These are phyloP conservation scores for Metschnikowia dekortorum DNA, from an alignment of 805 yeast genomes.

Conservation along the genomic window DNA sequence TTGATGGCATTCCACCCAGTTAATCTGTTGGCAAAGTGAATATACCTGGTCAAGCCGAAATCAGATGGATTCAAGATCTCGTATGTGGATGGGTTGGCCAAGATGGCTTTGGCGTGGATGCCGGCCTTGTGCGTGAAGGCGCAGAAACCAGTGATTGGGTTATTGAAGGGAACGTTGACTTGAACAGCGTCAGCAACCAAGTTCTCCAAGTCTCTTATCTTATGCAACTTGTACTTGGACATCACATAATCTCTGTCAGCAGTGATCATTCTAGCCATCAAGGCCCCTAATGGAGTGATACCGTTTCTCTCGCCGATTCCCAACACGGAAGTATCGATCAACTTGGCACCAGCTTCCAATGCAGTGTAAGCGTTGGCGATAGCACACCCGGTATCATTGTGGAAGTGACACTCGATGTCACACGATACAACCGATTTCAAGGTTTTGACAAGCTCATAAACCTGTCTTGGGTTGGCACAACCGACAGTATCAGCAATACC, in stretches of 20 bases:
- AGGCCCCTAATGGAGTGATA: slow-evolving; percentile 57
- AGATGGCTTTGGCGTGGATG: slow-evolving; percentile 58
- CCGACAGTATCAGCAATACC: slow-evolving; percentile 65
- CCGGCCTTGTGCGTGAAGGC: slow-evolving; percentile 65
- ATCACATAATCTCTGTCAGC: slow-evolving; percentile 57
- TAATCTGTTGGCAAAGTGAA: slow-evolving; percentile 56
- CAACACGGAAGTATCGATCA: slow-evolving; percentile 53
- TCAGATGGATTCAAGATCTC: slow-evolving; percentile 56
- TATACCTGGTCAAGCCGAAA: slow-evolving; percentile 58
- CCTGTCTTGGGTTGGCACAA: slow-evolving; percentile 62
- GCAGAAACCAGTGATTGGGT: slow-evolving; percentile 62
- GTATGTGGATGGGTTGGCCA: slow-evolving; percentile 61
- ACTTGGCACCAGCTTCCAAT: slow-evolving; percentile 58
- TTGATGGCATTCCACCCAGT: slow-evolving; percentile 65
- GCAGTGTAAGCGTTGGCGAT: slow-evolving; percentile 62
- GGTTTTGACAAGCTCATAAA: slow-evolving; percentile 55
- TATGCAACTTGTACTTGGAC: slow-evolving; percentile 52
- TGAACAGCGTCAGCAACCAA: slow-evolving; percentile 57
- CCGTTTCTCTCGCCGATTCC: slow-evolving; percentile 66
- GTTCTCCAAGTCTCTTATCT: slow-evolving; percentile 55
- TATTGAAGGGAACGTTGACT: slow-evolving; percentile 57
- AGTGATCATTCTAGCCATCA: slow-evolving; percentile 61
- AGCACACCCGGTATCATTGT: slow-evolving; percentile 62
- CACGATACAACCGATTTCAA: slow-evolving; percentile 53
- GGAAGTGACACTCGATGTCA: slow-evolving; percentile 61